Base-by-base conservation (phyloP, 176 grass and related monocot genomes). In the Chrysopogon serrulatus region DNA sequence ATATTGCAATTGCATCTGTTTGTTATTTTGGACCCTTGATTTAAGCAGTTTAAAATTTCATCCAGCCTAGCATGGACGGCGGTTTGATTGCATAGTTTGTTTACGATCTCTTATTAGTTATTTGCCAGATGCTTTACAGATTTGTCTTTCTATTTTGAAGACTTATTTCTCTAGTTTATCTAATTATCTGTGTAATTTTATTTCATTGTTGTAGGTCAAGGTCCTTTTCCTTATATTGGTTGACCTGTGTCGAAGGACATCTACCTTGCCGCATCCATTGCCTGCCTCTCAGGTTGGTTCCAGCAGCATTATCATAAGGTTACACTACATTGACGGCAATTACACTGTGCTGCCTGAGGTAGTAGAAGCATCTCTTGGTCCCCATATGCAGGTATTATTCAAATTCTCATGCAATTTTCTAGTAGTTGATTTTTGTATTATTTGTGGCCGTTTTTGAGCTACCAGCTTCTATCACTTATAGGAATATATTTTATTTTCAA, bases 281-380 rank as follows among this genome's bases (percentile, higher is more conserved):
- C 96, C 96, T 73, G 62, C 90, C 53, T 99, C 96, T 71, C 96
- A 92, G 80, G 93, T 99, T 90, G 96, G 96, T 47, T 87, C 96
- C 10, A 92, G 63, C 89, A 99, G 94, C 78, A 92, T 99, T 78
- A 99, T 92, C 47, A 99, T 99, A 96, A 90, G 91, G 69, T 80
- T 99, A 75, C 96, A 99, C 65, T 99, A 96, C 83, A 99, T 99
- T 10, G 96, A 99, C 78, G 96, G 96, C 57, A 99, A 87, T 81
- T 96, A 99, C 88, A 99, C 93, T 61, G 96, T 99, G 76, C 89
- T 89, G 34, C 96, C 96, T 72, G 96, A 99, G 87, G 96, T 99
- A 59, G 96, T 99, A 54, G 96, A 99, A 94, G 96, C 91, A 40
- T 95, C 96, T 82, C 91, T 99, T 71, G 91, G 93, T 48, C 93